Conservation (phyloP, 306 rosid genomes). For the Coriaria nepalensis region DNA sequence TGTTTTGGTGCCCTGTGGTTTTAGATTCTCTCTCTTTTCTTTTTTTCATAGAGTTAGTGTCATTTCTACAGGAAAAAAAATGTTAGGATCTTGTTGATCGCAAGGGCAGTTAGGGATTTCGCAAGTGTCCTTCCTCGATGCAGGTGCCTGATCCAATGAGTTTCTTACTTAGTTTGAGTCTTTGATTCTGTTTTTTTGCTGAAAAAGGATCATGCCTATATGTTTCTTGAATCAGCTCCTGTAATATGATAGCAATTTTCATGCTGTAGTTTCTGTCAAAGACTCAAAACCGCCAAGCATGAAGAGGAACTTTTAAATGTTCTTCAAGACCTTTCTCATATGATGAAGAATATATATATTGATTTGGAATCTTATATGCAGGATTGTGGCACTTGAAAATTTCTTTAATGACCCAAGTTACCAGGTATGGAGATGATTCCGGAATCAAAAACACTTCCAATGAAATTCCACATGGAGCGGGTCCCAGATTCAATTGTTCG, state of each 20-base stretch:
- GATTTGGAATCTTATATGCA: slow-evolving; percentile 27
- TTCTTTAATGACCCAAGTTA: slow-evolving; percentile 25
- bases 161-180: too few relatives aligned
- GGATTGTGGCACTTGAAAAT: slow-evolving; percentile 20
- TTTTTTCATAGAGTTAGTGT: not conserved
- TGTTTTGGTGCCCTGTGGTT: not conserved
- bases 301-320: too few relatives aligned
- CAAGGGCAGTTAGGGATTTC: too few relatives aligned
- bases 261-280: not conserved
- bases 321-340: slow-evolving; percentile 9
- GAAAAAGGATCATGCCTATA: too few relatives aligned
- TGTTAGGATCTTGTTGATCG: too few relatives aligned
- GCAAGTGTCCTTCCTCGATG: too few relatives aligned
- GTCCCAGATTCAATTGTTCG: slow-evolving; percentile 9
- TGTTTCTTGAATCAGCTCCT: too few relatives aligned
- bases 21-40: not conserved
- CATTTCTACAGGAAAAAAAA: too few relatives aligned
- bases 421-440: slow-evolving; percentile 65
- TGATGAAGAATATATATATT: slow-evolving; percentile 12
- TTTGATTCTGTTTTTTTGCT: too few relatives aligned
- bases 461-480: slow-evolving; percentile 27
- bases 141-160: too few relatives aligned
- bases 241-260: too few relatives aligned
- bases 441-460: slow-evolving; percentile 48
- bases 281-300: not conserved